Base-by-base conservation (phyloP, 768 basidiomycete species). In the Psilocybe cyanescens region DNA sequence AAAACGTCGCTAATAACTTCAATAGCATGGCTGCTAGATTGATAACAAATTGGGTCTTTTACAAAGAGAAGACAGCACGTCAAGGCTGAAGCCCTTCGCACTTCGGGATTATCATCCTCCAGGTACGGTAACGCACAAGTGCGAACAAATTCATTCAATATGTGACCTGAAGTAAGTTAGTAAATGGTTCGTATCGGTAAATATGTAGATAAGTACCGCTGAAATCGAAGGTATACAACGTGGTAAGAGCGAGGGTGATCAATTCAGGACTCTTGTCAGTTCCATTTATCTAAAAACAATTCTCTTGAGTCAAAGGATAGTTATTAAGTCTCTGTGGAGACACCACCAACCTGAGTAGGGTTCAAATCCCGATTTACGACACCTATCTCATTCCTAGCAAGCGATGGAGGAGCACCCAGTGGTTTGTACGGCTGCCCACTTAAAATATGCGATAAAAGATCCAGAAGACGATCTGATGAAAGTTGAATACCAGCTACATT, bases 1-100 rank as follows among this genome's bases (percentile, higher is more conserved):
- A 99, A 82, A n/a, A 99, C 96, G 65, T 99, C 97, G 73, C 94
- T 94, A 70, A 99, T 96, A 60, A 99, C 89, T 70, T 98, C 94
- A 57, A 97, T 97, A 7, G 96, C 92, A 74, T 98, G 93, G 67
- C 89, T 95, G 78, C 94, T 97, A 8, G 95, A 90, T 76, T 98
- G 96, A 67, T 92, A 94, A 72, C 94, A 95, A 54, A 99, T 97
- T 0, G 96, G 95, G 76, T 99, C 97, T 59, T 89, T 88, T 61
- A 95, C 88, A 70, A 99, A 97, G 12, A 99, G 83, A 49, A 85
- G 86, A 68, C 95, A 97, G 71, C 95, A 98, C 1, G 96, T 95
- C 49, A 92, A 72, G 3, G 97, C 97, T 9, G 97, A 95, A 5
- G 94, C 93, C 31, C 89, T 85, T 14, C 97, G 84, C 2, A 99